Evolutionary conservation across 1,284 basidiomycete genomes (phyloP), one percentile per base, ranked within the genome.

Genomic region (Moesziomyces globuligerus): DNA sequence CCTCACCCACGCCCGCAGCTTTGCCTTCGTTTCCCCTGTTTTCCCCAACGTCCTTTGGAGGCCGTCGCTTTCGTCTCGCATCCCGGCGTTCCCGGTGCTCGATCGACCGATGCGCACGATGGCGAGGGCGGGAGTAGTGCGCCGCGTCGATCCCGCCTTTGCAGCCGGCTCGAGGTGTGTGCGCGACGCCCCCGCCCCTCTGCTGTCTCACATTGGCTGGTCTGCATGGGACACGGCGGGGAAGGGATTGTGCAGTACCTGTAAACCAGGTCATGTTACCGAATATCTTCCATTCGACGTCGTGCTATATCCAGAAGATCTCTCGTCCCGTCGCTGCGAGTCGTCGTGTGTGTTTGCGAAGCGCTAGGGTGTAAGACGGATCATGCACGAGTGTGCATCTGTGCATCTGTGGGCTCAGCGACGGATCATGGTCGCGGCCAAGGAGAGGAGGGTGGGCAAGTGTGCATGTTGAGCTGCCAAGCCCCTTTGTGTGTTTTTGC

Each of bases 221-320:
- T 41, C 48, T 55, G 42, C 55, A 59, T 51, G 49, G 45, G 56
- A 39, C 42, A 25, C 34, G 42, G 20, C 39, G 43, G 55, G 61
- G 48, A 34, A 66, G 51, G 51, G 51, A 66, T 37, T 49, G 51
- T 66, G 62, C 55, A 38, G 48, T 50, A 66, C 62, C 62, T 61
- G 67, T 65, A 55, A 17, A 23, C 24, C 47, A 65, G 67, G 52
- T 64, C 51, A 43, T 62, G 54, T 59, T 59, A 55, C 51, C 49
- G 55, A 59, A 57, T 48, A 42, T 48, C 50, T 48, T 57, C 37
- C 56, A 61, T 53, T 53, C 68, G 61, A 62, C 61, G 61, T 62
- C 62, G 52, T 66, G 70, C 67, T 74, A 68, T 68, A 68, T 68
- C 65, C 65, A 61, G 58, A 62, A 61, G 52, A 57, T 53, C 48